Conservation (phyloP, 192 early-diverging fungal species). For the Coemansia sp. region DNA sequence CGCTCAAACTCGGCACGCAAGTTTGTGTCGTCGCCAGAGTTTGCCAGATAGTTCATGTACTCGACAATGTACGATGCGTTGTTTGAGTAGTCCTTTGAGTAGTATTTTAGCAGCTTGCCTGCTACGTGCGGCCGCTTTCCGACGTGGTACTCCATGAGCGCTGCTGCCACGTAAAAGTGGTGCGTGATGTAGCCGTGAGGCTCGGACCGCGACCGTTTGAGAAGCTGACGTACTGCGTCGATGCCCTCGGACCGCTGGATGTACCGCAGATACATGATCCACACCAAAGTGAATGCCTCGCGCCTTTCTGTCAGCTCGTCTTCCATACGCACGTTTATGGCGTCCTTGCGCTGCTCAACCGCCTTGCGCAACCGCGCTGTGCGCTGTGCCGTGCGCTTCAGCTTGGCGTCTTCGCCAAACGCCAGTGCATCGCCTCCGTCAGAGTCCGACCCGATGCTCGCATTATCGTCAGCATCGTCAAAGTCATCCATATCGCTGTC, state of each 20-base stretch:
- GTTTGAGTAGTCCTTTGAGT: constrained; percentile 75
- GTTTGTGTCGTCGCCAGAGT: constrained; percentile 90
- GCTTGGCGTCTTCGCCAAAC: constrained; percentile 1
- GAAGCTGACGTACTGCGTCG: constrained; percentile 69
- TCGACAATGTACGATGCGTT: constrained; percentile 71
- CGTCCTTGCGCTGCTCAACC: constrained; percentile 42
- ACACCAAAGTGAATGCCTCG: constrained; percentile 65
- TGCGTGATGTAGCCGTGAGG: constrained; percentile 73
- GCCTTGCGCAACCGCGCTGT: constrained; percentile 41
- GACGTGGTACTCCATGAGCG: constrained; percentile 90
- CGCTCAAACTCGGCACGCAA: constrained; percentile 88
- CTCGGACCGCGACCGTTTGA: constrained; percentile 66
- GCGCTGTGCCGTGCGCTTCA: constrained; percentile 25
- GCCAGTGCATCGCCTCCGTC: constrained; percentile 48
- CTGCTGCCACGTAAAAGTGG: constrained; percentile 87
- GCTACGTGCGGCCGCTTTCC: constrained; percentile 82
- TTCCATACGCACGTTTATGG: constrained; percentile 42
- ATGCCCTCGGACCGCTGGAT: constrained; percentile 76
- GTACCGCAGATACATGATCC: constrained; percentile 89
- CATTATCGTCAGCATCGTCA: constrained; percentile 46
- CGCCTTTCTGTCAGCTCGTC: constrained; percentile 41
- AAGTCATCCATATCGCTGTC: constrained; percentile 40
- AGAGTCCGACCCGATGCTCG: constrained; percentile 18
- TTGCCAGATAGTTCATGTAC: constrained; percentile 86
- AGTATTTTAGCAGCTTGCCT: constrained; percentile 87